Evolutionary conservation across 805 yeast genomes (phyloP).

Genomic region (Myxozyma neotropica): DNA sequence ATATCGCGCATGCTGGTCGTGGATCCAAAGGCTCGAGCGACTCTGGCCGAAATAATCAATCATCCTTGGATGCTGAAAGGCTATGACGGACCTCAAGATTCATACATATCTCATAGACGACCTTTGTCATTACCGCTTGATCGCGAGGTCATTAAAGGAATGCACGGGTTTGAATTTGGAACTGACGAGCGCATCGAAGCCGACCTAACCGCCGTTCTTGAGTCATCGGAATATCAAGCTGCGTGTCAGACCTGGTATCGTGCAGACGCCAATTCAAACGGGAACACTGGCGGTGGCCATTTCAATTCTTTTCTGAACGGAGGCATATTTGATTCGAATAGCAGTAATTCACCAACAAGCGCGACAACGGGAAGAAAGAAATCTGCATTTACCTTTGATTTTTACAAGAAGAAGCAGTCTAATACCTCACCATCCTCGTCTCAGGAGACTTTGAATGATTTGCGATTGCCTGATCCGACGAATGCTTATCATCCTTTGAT

Average conservation of each 20-base stretch:
- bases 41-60: slow-evolving; percentile 71
- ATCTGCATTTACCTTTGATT: slow-evolving; percentile 32
- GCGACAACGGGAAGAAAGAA: slow-evolving; percentile 14
- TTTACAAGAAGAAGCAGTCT: slow-evolving; percentile 34
- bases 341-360: not conserved
- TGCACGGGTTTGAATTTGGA: slow-evolving; percentile 79
- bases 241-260: slow-evolving; percentile 66
- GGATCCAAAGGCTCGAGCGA: slow-evolving; percentile 78
- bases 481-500: slow-evolving; percentile 84
- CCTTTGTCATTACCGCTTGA: slow-evolving; percentile 77
- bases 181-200: slow-evolving; percentile 58
- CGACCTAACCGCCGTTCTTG: slow-evolving; percentile 59
- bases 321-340: slow-evolving; percentile 6
- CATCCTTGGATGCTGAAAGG: slow-evolving; percentile 97
- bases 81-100: slow-evolving; percentile 69
- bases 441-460: slow-evolving; percentile 29
- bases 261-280: slow-evolving; percentile 25
- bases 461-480: slow-evolving; percentile 68
- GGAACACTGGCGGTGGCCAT: not conserved
- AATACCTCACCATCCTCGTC: slow-evolving; percentile 23
- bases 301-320: slow-evolving; percentile 4
- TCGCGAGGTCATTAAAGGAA: slow-evolving; percentile 66
- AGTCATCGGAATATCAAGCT: slow-evolving; percentile 65
- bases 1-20: slow-evolving; percentile 90
- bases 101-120: slow-evolving; percentile 72